Evolutionary conservation across 805 yeast species (phyloP).

Genomic region (Wickerhamiella sorbophila): DNA sequence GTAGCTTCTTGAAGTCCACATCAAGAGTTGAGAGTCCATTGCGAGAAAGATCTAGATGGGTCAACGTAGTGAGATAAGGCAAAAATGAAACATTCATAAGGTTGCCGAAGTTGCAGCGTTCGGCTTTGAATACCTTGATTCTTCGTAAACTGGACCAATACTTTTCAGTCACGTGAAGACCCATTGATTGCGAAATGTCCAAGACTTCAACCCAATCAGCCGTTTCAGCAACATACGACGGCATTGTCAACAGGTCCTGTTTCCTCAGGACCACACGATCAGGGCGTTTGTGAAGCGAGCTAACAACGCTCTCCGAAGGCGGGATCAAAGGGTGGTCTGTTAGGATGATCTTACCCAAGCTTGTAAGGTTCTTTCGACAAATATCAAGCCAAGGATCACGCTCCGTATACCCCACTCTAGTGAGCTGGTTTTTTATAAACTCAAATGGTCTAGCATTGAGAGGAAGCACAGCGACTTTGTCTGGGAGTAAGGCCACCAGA

Average conservation of each 20-base stretch:
- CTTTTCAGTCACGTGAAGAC: background rate
- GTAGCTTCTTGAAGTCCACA: slow-evolving; percentile 35
- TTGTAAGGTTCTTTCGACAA: slow-evolving; percentile 16
- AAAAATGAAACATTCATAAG: background rate
- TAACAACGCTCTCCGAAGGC: background rate
- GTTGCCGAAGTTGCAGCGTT: background rate
- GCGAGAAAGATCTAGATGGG: slow-evolving; percentile 58
- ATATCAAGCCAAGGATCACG: slow-evolving; percentile 10
- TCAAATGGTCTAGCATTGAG: slow-evolving; percentile 9
- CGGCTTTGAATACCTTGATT: background rate
- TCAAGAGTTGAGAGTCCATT: slow-evolving; percentile 46
- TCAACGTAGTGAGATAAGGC: slow-evolving; percentile 32
- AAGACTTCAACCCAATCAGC: background rate
- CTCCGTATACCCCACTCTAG: slow-evolving; percentile 12
- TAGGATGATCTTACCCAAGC: slow-evolving; percentile 16
- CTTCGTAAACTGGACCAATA: background rate
- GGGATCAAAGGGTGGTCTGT: slow-evolving; percentile 2
- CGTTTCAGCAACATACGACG: background rate
- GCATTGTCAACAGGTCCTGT: slow-evolving; percentile 6
- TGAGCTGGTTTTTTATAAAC: slow-evolving; percentile 9
- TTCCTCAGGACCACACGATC: slow-evolving; percentile 6
- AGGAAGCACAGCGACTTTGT: slow-evolving; percentile 9
- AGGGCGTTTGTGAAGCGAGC: background rate
- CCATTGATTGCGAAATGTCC: background rate
- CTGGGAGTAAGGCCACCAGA: slow-evolving; percentile 11